Evolutionary conservation across 2,329 filamentous ascomycete genomes (phyloP).

Genomic region (Stachybotrys elegans): DNA sequence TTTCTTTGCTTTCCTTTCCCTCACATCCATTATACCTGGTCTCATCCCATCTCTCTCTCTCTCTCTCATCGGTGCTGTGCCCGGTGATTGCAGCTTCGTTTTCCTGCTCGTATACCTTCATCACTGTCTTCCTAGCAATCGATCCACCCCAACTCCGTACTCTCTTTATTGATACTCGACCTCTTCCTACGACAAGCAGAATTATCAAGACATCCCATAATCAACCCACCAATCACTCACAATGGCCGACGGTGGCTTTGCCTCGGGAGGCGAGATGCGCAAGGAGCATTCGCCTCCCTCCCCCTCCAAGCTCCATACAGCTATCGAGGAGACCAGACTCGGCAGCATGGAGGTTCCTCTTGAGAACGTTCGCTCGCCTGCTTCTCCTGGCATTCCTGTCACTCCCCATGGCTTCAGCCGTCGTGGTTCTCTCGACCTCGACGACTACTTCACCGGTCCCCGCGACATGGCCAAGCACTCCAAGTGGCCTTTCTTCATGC

Average conservation of each 20-base stretch:
- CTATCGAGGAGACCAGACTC: background rate
- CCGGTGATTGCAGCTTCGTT: too few relatives aligned
- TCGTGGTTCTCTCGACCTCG: conserved; percentile 40
- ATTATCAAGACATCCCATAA: too few relatives aligned
- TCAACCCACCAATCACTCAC: background rate
- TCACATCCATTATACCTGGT: background rate
- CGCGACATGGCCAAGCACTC: conserved; percentile 68
- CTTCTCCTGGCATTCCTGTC: conserved; percentile 19
- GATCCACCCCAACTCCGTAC: too few relatives aligned
- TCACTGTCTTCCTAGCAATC: too few relatives aligned
- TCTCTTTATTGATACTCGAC: too few relatives aligned
- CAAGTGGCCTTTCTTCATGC: conserved; percentile 71
- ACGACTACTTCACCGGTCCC: conserved; percentile 62
- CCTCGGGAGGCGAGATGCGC: too few relatives aligned
- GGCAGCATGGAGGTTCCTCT: conserved; percentile 9
- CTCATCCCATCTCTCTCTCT: too few relatives aligned
- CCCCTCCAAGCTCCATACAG: too few relatives aligned
- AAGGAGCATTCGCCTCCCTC: background rate
- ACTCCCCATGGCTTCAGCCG: conserved; percentile 25
- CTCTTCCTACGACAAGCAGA: too few relatives aligned
- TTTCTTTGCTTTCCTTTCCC: background rate
- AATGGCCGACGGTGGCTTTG: background rate
- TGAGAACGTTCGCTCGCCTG: conserved; percentile 24
- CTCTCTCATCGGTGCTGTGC: too few relatives aligned
- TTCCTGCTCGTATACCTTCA: too few relatives aligned